phyloP scores from a whole-genome alignment of 1,284 basidiomycete genomes.

The Ceratobasidium sp. region DNA sequence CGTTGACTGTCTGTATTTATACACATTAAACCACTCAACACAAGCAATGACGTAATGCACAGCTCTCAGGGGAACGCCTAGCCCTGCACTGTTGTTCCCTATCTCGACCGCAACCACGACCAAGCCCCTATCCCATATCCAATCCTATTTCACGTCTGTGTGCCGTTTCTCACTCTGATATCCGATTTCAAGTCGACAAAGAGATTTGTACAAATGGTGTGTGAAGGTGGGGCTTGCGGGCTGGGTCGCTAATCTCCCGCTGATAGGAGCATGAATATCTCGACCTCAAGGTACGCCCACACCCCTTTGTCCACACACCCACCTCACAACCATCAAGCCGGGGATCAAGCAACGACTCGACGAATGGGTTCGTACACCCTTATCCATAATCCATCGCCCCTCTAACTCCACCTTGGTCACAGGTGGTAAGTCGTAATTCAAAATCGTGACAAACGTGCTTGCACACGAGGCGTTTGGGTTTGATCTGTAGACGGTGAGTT shows the following conservation, averaged over 20 bases:
- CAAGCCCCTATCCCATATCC: slow-evolving; percentile 1
- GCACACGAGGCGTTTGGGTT: neutral
- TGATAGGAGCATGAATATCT: neutral
- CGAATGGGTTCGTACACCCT: neutral
- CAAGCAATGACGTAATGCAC: neutral
- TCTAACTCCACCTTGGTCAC: neutral
- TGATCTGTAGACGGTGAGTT: neutral
- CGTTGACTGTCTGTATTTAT: too few relatives aligned
- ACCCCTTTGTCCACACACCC: neutral
- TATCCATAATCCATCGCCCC: neutral
- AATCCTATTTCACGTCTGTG: too few relatives aligned
- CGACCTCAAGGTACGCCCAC: neutral
- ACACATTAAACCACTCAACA: too few relatives aligned
- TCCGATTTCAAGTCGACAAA: neutral
- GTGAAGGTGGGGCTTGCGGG: neutral
- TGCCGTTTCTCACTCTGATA: neutral
- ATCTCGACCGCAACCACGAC: neutral
- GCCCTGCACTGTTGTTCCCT: neutral
- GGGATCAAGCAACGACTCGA: neutral
- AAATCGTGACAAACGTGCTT: neutral
- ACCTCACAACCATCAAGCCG: neutral
- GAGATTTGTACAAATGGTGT: too few relatives aligned
- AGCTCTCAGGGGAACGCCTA: neutral
- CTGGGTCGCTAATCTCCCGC: too few relatives aligned
- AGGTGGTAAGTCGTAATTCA: neutral